Percentiles rank a stretch among this genome's conserved stretches.
These are phyloP conservation scores for Morella rubra DNA, from an alignment of 306 rosid genomes.

Conservation along the genomic window DNA sequence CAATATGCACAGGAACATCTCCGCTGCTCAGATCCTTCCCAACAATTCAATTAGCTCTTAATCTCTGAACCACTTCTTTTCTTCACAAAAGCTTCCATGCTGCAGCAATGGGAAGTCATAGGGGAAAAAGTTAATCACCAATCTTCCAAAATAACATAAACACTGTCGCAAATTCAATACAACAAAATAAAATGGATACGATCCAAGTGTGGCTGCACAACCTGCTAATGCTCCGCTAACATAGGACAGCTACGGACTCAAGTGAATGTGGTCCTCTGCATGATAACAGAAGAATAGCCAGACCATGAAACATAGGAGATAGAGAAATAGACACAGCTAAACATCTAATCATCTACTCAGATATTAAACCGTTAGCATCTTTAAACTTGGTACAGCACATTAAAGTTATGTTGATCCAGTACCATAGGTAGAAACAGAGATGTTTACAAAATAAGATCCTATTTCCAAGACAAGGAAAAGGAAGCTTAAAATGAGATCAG, in stretches of 20 bases:
- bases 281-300: slow-evolving; percentile 25
- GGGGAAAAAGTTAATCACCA: no score
- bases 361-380: background rate
- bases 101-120: no score
- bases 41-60: no score
- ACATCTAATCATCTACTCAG: background rate
- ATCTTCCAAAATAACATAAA: no score
- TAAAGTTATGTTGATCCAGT: background rate
- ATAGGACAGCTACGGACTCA: slow-evolving; percentile 88
- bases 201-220: slow-evolving; percentile 90
- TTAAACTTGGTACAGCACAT: background rate
- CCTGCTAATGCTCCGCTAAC: slow-evolving; percentile 92
- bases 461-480: background rate
- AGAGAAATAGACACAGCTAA: slow-evolving; percentile 19
- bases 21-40: no score
- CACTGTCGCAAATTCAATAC: no score
- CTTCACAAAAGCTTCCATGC: no score
- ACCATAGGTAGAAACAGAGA: background rate
- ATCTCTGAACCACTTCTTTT: no score
- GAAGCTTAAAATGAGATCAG: background rate
- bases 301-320: background rate
- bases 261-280: slow-evolving; percentile 77
- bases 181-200: slow-evolving; percentile 94
- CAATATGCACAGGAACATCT: no score
- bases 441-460: background rate